phyloP scores from a whole-genome alignment of 257 asterid species.

The Solanum arcanum region DNA sequence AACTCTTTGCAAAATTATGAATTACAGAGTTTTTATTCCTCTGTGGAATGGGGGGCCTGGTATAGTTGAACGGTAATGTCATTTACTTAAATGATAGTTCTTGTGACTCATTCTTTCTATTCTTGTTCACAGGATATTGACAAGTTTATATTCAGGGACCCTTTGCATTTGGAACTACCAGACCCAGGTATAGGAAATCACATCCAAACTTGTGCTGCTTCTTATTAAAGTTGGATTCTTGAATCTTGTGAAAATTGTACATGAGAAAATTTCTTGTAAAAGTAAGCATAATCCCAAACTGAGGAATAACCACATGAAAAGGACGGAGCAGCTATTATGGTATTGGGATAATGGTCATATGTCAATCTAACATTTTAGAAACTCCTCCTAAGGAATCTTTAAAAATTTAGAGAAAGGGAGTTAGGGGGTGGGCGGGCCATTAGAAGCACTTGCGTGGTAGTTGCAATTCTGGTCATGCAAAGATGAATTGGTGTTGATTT shows the following conservation, averaged over 20 bases:
- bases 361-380: neutral
- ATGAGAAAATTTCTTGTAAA: neutral
- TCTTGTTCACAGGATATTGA: constrained; percentile 44
- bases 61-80: neutral
- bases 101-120: constrained; percentile 6
- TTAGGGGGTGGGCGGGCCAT: neutral
- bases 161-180: constrained; percentile 66
- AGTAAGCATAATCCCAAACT: neutral
- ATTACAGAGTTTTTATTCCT: neutral
- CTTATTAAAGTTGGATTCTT: neutral
- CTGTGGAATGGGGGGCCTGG: neutral
- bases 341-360: neutral
- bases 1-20: neutral
- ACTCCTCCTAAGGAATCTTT: neutral
- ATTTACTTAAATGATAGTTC: neutral
- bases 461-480: neutral
- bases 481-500: neutral
- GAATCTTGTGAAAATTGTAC: neutral
- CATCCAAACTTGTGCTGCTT: neutral
- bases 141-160: constrained; percentile 68
- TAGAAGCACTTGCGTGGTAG: neutral
- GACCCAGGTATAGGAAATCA: constrained; percentile 40
- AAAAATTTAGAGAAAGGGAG: neutral
- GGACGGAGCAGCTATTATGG: neutral
- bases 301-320: neutral